phyloP scores from a whole-genome alignment of 805 yeast genomes.

The Wickerhamomyces canadensis region DNA sequence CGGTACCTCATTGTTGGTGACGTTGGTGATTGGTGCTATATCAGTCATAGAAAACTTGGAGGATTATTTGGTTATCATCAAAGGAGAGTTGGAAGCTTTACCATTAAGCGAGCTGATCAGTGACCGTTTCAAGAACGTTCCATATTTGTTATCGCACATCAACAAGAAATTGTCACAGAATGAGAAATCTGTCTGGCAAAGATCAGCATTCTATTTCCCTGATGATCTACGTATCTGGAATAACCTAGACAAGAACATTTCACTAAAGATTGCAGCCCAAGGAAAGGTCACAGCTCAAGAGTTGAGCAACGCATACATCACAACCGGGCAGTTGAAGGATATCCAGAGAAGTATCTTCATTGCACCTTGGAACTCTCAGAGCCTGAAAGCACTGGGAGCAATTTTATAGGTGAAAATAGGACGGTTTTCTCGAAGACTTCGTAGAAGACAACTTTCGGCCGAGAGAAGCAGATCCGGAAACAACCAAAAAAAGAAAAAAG shows the following conservation, averaged over 20 bases:
- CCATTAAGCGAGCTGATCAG: constrained; percentile 39
- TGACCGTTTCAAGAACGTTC: constrained; percentile 53
- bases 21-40: constrained; percentile 76
- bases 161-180: constrained; percentile 32
- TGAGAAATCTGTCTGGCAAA: constrained; percentile 46
- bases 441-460: background rate
- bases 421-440: background rate
- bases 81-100: constrained; percentile 56
- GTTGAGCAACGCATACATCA: constrained; percentile 46
- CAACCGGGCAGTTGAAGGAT: constrained; percentile 43
- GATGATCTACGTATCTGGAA: constrained; percentile 65
- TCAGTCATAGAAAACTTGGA: constrained; percentile 58
- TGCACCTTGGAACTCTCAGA: constrained; percentile 41
- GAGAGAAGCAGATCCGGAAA: background rate
- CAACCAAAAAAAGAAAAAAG: background rate
- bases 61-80: constrained; percentile 54
- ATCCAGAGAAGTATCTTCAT: constrained; percentile 66
- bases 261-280: constrained; percentile 53
- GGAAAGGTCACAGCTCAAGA: constrained; percentile 44
- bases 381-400: background rate
- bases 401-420: background rate
- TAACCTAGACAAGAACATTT: constrained; percentile 47
- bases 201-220: constrained; percentile 72
- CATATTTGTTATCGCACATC: constrained; percentile 51
- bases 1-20: constrained; percentile 64